phyloP scores from a whole-genome alignment of 371 early-diverging fungal genomes.

The Rhizopus arrhizus region DNA sequence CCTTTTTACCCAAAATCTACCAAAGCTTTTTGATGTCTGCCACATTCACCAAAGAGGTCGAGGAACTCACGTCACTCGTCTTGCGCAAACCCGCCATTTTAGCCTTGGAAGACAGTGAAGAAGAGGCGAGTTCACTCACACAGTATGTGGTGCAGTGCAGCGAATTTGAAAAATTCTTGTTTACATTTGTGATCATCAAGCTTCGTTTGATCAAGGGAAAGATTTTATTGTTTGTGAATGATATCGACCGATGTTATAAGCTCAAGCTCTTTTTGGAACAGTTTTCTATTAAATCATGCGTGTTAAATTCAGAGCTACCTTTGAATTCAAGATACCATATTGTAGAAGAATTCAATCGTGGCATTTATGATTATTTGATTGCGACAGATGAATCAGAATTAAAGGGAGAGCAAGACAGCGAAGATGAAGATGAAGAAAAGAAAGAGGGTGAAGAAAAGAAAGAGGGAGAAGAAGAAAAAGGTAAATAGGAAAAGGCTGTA shows the following conservation, averaged over 20 bases:
- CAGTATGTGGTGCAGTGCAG: conserved; percentile 80
- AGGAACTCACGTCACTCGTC: conserved; percentile 79
- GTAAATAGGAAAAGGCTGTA: conserved; percentile 31
- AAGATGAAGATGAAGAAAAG: conserved; percentile 48
- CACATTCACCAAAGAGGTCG: conserved; percentile 82
- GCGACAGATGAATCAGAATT: conserved; percentile 90
- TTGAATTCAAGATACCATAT: conserved; percentile 90
- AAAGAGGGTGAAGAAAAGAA: conserved; percentile 37
- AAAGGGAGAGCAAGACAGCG: conserved; percentile 73
- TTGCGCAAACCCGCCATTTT: conserved; percentile 83
- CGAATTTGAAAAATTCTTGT: conserved; percentile 88
- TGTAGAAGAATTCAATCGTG: conserved; percentile 95
- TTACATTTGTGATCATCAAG: conserved; percentile 88
- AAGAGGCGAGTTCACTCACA: conserved; percentile 63
- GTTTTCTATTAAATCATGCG: conserved; percentile 88
- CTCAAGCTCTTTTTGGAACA: conserved; percentile 94
- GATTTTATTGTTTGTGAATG: conserved; percentile 91
- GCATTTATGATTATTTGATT: conserved; percentile 94
- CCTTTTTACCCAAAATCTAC: conserved; percentile 78
- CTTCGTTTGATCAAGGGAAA: conserved; percentile 88
- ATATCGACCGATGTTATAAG: conserved; percentile 89
- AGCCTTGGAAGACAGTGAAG: conserved; percentile 79
- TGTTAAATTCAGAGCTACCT: conserved; percentile 93
- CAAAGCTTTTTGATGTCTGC: conserved; percentile 92
- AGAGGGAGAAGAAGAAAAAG: conserved; percentile 11